Percentiles rank a stretch among this genome's conserved stretches.
These are phyloP conservation scores for Phytophthora pistaciae DNA, from an alignment of 352 stramenopile species.

Conservation along the genomic window DNA sequence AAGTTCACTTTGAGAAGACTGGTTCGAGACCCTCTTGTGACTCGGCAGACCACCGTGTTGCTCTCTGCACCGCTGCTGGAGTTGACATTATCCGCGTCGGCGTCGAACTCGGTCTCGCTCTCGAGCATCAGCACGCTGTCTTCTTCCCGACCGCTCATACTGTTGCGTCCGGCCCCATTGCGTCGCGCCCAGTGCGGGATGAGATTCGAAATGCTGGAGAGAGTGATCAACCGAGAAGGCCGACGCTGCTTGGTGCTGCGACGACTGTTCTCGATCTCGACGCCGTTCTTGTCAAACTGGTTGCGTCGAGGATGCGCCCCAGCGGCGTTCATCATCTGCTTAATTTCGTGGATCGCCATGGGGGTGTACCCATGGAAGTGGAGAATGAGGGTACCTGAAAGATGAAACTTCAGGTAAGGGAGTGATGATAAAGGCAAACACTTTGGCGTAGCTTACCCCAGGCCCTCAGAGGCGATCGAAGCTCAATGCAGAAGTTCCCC, in stretches of 20 bases:
- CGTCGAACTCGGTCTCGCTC: constrained; percentile 24
- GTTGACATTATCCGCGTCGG: constrained; percentile 9
- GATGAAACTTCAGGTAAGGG: no score
- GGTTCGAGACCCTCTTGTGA: constrained; percentile 33
- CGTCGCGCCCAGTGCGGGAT: constrained; percentile 43
- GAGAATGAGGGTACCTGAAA: constrained; percentile 72
- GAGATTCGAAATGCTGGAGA: constrained; percentile 44
- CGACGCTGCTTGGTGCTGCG: constrained; percentile 15
- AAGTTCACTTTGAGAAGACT: constrained; percentile 47
- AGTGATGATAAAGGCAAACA: background rate
- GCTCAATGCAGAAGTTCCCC: constrained; percentile 82
- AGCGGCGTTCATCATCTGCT: constrained; percentile 61
- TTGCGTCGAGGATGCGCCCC: constrained; percentile 43
- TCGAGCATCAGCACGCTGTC: constrained; percentile 40
- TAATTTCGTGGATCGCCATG: constrained; percentile 52
- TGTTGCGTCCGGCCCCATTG: constrained; percentile 43
- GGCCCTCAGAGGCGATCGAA: constrained; percentile 61
- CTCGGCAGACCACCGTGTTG: constrained; percentile 41
- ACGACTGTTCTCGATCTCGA: constrained; percentile 28
- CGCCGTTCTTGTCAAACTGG: constrained; percentile 27
- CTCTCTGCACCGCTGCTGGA: constrained; percentile 17
- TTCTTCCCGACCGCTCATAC: constrained; percentile 53
- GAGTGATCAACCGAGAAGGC: constrained; percentile 42
- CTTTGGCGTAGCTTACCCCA: constrained; percentile 49
- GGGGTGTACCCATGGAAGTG: constrained; percentile 75